phyloP scores from a whole-genome alignment of 2,329 filamentous ascomycete genomes.

The Penicillium sp. region DNA sequence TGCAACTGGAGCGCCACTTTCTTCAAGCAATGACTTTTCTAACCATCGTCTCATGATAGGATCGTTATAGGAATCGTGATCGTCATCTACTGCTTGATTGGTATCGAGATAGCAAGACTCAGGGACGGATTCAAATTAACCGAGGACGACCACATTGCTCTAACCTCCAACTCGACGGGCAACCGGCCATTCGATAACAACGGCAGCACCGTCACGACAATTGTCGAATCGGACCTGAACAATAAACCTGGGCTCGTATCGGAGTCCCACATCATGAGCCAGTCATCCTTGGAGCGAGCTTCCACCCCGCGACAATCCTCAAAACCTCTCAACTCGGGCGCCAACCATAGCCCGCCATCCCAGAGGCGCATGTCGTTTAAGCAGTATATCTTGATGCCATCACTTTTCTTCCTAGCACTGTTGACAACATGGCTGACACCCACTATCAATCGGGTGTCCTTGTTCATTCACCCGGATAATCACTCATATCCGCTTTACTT shows the following conservation, averaged over 20 bases:
- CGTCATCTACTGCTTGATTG: conserved; percentile 30
- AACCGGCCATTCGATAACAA: conserved; percentile 17
- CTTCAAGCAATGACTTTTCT: neutral
- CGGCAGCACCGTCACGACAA: conserved; percentile 11
- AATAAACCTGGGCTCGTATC: neutral
- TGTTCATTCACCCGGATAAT: conserved; percentile 31
- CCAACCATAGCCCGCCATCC: conserved; percentile 11
- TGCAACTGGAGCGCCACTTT: neutral
- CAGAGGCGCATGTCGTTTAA: conserved; percentile 38
- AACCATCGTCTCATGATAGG: conserved; percentile 20
- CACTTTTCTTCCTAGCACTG: conserved; percentile 40
- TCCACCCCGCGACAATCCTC: neutral
- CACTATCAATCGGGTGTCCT: conserved; percentile 39
- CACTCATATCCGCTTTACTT: conserved; percentile 34
- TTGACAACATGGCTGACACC: conserved; percentile 40
- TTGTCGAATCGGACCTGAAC: conserved; percentile 5
- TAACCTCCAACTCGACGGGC: neutral
- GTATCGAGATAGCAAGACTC: conserved; percentile 35
- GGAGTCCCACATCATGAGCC: conserved; percentile 11
- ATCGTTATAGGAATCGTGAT: conserved; percentile 28
- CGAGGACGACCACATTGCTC: conserved; percentile 31
- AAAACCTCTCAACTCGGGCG: neutral
- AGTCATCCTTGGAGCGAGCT: conserved; percentile 11
- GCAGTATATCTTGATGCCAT: conserved; percentile 44
- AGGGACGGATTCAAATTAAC: conserved; percentile 35